phyloP scores from a whole-genome alignment of 1,284 basidiomycete genomes.

The Sporisorium sorghi region DNA sequence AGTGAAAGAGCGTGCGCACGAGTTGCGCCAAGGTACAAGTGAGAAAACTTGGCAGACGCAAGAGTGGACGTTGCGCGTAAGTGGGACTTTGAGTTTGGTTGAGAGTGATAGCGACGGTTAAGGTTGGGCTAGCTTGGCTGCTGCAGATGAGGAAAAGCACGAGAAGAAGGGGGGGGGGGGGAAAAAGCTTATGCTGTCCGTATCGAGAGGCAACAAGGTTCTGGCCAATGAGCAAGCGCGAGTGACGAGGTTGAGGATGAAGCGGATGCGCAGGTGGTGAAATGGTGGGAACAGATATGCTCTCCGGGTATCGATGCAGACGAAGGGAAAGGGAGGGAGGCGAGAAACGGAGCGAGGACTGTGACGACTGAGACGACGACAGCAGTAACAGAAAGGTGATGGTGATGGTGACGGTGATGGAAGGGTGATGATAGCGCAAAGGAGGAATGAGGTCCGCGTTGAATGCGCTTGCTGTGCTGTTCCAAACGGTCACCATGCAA shows the following conservation, averaged over 20 bases:
- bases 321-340: neutral
- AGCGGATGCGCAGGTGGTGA: neutral
- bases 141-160: neutral
- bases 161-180: neutral
- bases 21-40: neutral
- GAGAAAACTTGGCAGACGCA: neutral
- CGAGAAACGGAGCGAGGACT: neutral
- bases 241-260: neutral
- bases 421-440: neutral
- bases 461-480: conserved; percentile 3
- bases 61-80: neutral
- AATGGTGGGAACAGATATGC: neutral
- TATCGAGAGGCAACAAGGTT: conserved; percentile 5
- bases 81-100: neutral
- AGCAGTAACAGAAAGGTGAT: no score
- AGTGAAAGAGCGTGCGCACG: neutral
- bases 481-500: neutral
- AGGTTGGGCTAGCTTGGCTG: neutral
- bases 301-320: conserved; percentile 15
- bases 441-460: neutral
- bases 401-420: neutral
- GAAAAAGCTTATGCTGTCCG: neutral
- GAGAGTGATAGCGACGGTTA: neutral
- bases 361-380: neutral
- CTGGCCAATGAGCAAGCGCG: conserved; percentile 6